Percentiles rank a stretch among this genome's conserved stretches.
Conservation (phyloP, 1,139 yeast genomes). For the Kodamaea sp. region DNA sequence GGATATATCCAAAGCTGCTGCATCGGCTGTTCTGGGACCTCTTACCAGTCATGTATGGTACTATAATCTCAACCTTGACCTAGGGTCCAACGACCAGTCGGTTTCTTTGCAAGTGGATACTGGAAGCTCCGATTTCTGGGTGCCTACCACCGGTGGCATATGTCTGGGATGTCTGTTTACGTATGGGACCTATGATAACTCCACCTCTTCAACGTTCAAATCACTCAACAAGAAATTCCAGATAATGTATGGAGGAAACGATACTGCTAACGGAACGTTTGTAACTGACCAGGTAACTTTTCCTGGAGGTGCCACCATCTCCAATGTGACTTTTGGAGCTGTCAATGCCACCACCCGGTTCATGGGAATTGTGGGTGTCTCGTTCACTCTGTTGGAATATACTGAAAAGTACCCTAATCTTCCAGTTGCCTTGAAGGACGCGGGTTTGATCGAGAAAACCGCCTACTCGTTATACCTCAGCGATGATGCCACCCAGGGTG, state of each 20-base stretch:
- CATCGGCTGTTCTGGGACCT: not conserved
- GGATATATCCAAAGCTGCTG: not conserved
- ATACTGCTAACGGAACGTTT: slow-evolving; percentile 48
- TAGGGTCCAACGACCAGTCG: slow-evolving; percentile 15
- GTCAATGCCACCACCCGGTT: slow-evolving; percentile 54
- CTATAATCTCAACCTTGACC: slow-evolving; percentile 5
- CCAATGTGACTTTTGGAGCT: slow-evolving; percentile 52
- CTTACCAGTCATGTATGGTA: slow-evolving; percentile 1
- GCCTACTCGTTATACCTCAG: slow-evolving; percentile 49
- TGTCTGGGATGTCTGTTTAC: slow-evolving; percentile 7
- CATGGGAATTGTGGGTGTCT: slow-evolving; percentile 64
- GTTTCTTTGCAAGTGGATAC: slow-evolving; percentile 20
- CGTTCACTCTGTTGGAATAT: slow-evolving; percentile 19
- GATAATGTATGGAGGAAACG: slow-evolving; percentile 34
- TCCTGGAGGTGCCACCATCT: slow-evolving; percentile 27
- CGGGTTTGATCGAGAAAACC: slow-evolving; percentile 27
- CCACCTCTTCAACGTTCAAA: slow-evolving; percentile 45
- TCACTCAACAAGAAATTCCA: slow-evolving; percentile 42
- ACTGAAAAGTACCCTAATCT: slow-evolving; percentile 16
- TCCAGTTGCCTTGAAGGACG: slow-evolving; percentile 27
- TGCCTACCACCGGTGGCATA: slow-evolving; percentile 3
- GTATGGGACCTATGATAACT: slow-evolving; percentile 54
- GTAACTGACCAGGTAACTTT: slow-evolving; percentile 48
- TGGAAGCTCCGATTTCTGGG: slow-evolving; percentile 25
- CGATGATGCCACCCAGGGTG: slow-evolving; percentile 36